Evolutionary conservation across 2,329 filamentous ascomycete species (phyloP).

Genomic region (Scedosporium aurantiacum): DNA sequence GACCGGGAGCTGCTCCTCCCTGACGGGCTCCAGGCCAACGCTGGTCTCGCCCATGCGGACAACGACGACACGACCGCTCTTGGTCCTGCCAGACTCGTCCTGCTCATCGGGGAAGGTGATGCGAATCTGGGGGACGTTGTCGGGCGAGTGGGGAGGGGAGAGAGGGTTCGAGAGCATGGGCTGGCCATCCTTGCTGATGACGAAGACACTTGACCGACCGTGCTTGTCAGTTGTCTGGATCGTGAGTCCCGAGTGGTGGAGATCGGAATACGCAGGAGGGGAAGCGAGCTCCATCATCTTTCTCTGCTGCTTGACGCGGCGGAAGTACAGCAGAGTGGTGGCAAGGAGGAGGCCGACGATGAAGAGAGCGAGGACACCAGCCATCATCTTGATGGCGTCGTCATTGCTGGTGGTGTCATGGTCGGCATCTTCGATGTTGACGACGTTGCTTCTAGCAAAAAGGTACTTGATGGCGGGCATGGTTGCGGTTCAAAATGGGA

Average conservation of each 20-base stretch:
- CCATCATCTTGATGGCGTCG: constrained; percentile 48
- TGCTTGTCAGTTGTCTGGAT: constrained; percentile 42
- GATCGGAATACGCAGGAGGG: constrained; percentile 62
- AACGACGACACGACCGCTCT: constrained; percentile 80
- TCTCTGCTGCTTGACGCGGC: constrained; percentile 46
- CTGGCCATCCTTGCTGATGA: constrained; percentile 67
- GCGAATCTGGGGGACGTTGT: constrained; percentile 84
- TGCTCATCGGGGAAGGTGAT: constrained; percentile 97
- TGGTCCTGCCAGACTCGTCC: constrained; percentile 69
- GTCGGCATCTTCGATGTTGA: constrained; percentile 26
- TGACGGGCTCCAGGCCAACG: constrained; percentile 80
- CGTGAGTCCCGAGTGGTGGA: constrained; percentile 40
- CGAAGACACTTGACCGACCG: constrained; percentile 57
- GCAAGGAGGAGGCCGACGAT: constrained; percentile 60
- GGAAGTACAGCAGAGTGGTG: constrained; percentile 60
- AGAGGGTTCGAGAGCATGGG: constrained; percentile 66
- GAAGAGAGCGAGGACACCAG: constrained; percentile 67
- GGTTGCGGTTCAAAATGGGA: neutral
- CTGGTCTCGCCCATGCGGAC: constrained; percentile 82
- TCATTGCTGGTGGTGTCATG: constrained; percentile 47
- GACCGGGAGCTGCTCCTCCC: constrained; percentile 69
- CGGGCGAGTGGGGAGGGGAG: constrained; percentile 67
- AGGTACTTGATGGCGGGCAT: constrained; percentile 10
- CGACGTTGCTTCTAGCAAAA: constrained; percentile 7
- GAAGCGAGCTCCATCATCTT: constrained; percentile 33